Evolutionary conservation across 305 asterid species (phyloP).

Genomic region (Fraxinus sp.): DNA sequence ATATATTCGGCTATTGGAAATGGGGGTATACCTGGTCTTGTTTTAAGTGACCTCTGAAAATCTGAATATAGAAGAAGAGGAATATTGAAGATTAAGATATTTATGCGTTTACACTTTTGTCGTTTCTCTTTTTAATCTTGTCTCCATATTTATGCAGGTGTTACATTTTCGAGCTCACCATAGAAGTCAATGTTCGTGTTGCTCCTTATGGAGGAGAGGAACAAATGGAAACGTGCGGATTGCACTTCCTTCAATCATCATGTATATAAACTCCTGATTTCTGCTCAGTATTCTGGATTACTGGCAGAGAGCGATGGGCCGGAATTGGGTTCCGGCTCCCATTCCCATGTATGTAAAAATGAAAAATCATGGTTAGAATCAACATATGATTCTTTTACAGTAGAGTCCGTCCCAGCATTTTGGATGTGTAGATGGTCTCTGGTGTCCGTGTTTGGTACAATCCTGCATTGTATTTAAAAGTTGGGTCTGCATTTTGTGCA

Average conservation of each 20-base stretch:
- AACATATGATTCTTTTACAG: constrained; percentile 45
- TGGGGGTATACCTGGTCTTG: background rate
- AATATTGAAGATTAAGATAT: background rate
- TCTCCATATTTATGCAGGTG: constrained; percentile 34
- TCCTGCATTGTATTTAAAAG: constrained; percentile 17
- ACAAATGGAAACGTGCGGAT: constrained; percentile 39
- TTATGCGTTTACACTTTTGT: background rate
- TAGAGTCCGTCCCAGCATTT: constrained; percentile 29
- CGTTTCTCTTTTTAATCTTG: background rate
- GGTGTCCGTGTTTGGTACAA: constrained; percentile 21
- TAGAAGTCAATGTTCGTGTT: constrained; percentile 41
- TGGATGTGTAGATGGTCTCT: constrained; percentile 37
- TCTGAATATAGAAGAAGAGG: background rate
- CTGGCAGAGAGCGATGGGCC: constrained; percentile 37
- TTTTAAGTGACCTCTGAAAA: background rate
- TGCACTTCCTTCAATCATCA: constrained; percentile 35
- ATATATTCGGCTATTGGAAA: background rate
- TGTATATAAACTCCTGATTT: constrained; percentile 34
- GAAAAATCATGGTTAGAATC: constrained; percentile 35
- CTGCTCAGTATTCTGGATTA: constrained; percentile 37
- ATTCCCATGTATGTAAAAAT: constrained; percentile 12
- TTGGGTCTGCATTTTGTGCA: constrained; percentile 28
- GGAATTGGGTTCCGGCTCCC: constrained; percentile 46
- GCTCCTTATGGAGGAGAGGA: constrained; percentile 39
- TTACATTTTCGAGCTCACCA: constrained; percentile 44